Evolutionary conservation across 306 rosid genomes (phyloP).

Genomic region (Cucumis melo): DNA sequence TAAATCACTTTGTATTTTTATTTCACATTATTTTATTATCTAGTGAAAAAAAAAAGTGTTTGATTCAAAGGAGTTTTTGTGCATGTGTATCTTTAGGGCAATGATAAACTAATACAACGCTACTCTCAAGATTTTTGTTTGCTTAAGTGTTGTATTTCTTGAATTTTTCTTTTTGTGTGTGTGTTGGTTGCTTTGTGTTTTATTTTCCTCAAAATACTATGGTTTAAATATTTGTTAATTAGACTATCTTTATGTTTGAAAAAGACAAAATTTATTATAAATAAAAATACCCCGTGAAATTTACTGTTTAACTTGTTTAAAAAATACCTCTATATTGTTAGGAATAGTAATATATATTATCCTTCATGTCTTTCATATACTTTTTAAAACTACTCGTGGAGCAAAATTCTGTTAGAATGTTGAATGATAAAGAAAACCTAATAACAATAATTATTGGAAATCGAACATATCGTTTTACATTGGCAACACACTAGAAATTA

Average conservation of each 20-base stretch:
- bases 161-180: neutral
- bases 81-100: conserved; percentile 4
- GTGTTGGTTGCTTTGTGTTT: too few relatives aligned
- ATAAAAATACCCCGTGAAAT: too few relatives aligned
- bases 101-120: neutral
- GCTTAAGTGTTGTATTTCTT: neutral
- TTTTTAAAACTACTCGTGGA: too few relatives aligned
- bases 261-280: neutral
- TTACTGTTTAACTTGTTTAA: too few relatives aligned
- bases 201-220: neutral
- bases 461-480: too few relatives aligned
- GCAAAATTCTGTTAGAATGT: too few relatives aligned
- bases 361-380: neutral
- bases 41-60: neutral
- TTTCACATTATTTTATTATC: neutral
- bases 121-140: neutral
- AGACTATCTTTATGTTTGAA: neutral
- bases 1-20: neutral
- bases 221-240: neutral
- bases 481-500: too few relatives aligned
- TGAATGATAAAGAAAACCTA: too few relatives aligned
- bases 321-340: too few relatives aligned
- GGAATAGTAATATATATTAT: too few relatives aligned
- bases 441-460: too few relatives aligned
- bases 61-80: conserved; percentile 5